phyloP scores from a whole-genome alignment of 306 rosid genomes.

The Castanopsis chinensis region DNA sequence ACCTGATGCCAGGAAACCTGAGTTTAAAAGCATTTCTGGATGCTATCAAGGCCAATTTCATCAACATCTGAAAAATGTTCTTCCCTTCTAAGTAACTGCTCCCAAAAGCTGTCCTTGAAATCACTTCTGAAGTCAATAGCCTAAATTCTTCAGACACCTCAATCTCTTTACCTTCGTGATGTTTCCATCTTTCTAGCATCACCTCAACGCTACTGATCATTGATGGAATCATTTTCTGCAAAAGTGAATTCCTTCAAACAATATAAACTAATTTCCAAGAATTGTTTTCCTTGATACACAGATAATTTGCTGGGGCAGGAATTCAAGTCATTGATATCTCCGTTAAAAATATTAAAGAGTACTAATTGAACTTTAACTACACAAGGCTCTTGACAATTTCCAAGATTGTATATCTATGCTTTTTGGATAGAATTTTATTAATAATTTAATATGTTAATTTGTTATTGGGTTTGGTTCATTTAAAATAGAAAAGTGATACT shows the following conservation, averaged over 20 bases:
- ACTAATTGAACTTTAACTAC: too few relatives aligned
- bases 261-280: neutral
- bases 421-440: too few relatives aligned
- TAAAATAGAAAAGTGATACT: too few relatives aligned
- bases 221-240: conserved; percentile 9
- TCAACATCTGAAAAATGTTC: conserved; percentile 20
- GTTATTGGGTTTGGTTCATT: too few relatives aligned
- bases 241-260: neutral
- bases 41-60: neutral
- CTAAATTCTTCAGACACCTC: conserved; percentile 28
- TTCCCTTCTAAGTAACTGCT: conserved; percentile 31
- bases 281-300: too few relatives aligned
- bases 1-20: conserved; percentile 25
- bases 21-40: neutral
- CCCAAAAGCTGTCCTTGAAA: conserved; percentile 30
- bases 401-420: neutral
- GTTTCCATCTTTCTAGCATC: conserved; percentile 27
- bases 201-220: conserved; percentile 19
- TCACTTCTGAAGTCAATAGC: conserved; percentile 25
- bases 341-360: too few relatives aligned
- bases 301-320: too few relatives aligned
- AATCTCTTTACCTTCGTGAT: conserved; percentile 23
- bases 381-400: too few relatives aligned
- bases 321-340: too few relatives aligned
- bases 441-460: too few relatives aligned